Conservation (phyloP, 2,329 filamentous ascomycete genomes). For the Ophiostoma fasciatum region DNA sequence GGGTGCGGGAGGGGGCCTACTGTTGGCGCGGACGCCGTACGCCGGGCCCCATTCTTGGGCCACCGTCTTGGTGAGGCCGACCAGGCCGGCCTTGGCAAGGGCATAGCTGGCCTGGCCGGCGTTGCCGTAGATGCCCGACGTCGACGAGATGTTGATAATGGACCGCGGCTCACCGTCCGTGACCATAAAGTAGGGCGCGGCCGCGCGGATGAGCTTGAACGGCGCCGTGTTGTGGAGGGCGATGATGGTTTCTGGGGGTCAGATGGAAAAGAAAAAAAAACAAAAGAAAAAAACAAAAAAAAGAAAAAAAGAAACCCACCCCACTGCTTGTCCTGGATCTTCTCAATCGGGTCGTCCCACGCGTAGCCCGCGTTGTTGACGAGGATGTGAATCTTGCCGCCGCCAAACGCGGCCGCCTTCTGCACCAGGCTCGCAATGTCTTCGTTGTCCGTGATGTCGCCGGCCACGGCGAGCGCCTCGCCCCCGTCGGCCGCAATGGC, state of each 20-base stretch:
- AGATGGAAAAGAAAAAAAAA: too few relatives aligned
- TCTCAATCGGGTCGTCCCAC: not conserved
- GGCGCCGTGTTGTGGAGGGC: slow-evolving; percentile 25
- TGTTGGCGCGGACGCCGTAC: not conserved
- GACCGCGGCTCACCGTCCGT: slow-evolving; percentile 16
- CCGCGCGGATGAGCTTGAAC: too few relatives aligned
- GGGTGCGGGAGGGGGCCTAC: not conserved
- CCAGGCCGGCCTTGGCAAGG: slow-evolving; percentile 9
- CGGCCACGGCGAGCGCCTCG: slow-evolving; percentile 21
- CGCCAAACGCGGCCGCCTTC: slow-evolving; percentile 18
- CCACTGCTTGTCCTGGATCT: not conserved
- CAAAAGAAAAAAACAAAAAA: not conserved
- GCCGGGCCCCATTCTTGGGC: slow-evolving; percentile 1
- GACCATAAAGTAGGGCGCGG: too few relatives aligned
- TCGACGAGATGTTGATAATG: slow-evolving; percentile 28
- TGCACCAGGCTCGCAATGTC: slow-evolving; percentile 22
- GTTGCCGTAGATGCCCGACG: slow-evolving; percentile 16
- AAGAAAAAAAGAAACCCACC: not conserved
- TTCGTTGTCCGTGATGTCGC: slow-evolving; percentile 21
- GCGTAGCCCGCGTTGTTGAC: slow-evolving; percentile 25
- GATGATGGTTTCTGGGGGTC: slow-evolving; percentile 12
- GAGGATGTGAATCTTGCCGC: slow-evolving; percentile 23
- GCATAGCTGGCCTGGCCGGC: slow-evolving; percentile 14
- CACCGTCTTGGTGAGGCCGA: not conserved
- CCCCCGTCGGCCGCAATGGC: slow-evolving; percentile 16